phyloP scores from a whole-genome alignment of 306 rosid genomes.

The Ormosia semicastrata region DNA sequence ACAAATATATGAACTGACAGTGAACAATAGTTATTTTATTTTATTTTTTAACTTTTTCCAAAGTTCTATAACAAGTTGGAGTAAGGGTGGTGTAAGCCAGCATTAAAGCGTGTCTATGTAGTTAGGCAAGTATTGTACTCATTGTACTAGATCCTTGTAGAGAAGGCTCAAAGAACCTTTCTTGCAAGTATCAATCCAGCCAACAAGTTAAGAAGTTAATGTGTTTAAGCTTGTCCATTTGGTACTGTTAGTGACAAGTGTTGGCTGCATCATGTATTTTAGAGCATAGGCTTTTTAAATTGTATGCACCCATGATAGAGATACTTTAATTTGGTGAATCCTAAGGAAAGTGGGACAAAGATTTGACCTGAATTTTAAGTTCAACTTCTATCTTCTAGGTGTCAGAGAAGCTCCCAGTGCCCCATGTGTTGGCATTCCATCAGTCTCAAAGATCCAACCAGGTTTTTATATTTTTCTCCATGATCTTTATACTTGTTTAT shows the following conservation, averaged over 20 bases:
- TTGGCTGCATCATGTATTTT: background rate
- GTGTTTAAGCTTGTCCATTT: background rate
- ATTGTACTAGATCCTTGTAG: background rate
- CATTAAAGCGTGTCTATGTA: background rate
- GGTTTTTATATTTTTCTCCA: slow-evolving; percentile 43
- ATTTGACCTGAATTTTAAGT: background rate
- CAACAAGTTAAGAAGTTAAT: background rate
- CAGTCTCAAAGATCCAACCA: slow-evolving; percentile 89
- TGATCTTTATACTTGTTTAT: background rate
- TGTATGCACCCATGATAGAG: background rate
- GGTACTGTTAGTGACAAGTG: background rate
- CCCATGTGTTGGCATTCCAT: slow-evolving; percentile 98
- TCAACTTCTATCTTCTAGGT: slow-evolving; percentile 51
- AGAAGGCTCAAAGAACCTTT: background rate
- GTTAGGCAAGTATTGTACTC: background rate
- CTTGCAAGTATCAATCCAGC: background rate
- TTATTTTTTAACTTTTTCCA: no score
- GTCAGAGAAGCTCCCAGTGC: slow-evolving; percentile 96
- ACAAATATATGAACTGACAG: no score
- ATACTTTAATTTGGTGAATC: background rate
- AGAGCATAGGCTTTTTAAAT: background rate
- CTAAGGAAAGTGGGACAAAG: background rate
- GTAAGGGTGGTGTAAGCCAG: background rate
- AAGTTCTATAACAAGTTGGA: background rate
- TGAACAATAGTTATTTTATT: no score